Evolutionary conservation across 257 asterid genomes (phyloP).

Genomic region (Thymus quinquecostatus): DNA sequence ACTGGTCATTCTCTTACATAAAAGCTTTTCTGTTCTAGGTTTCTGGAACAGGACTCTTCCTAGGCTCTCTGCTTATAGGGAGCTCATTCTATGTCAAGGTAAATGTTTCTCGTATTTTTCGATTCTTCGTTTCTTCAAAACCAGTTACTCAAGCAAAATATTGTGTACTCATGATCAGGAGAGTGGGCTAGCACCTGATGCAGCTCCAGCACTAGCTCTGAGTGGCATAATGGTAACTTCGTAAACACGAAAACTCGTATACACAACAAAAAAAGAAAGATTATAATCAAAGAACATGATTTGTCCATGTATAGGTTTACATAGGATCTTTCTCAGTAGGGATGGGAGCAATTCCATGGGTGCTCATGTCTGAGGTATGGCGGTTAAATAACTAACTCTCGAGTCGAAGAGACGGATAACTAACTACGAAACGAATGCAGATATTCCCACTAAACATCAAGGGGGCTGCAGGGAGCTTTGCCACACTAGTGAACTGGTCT

Average conservation of each 20-base stretch:
- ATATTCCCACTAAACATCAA: constrained; percentile 89
- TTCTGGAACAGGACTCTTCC: constrained; percentile 75
- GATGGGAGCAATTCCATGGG: constrained; percentile 99
- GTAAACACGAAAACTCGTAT: neutral
- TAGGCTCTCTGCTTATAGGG: constrained; percentile 74
- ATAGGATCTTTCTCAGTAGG: constrained; percentile 82
- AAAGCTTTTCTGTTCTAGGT: constrained; percentile 46
- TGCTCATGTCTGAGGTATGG: constrained; percentile 97
- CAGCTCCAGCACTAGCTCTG: constrained; percentile 75
- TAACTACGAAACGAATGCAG: constrained; percentile 37
- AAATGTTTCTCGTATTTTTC: neutral
- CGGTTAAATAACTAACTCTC: neutral
- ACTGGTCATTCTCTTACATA: neutral
- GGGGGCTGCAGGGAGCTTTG: constrained; percentile 94
- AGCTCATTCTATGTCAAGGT: constrained; percentile 85
- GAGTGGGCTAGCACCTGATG: constrained; percentile 56
- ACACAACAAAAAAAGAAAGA: neutral
- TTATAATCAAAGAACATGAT: constrained; percentile 11
- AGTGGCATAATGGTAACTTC: constrained; percentile 78
- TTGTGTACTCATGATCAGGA: constrained; percentile 43
- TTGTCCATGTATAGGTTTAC: constrained; percentile 56
- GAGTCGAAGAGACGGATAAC: constrained; percentile 2
- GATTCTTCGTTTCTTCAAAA: neutral
- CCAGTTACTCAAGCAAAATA: constrained; percentile 15
- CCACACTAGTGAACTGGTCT: constrained; percentile 90